Percentiles rank a stretch among this genome's conserved stretches.
These are phyloP conservation scores for Scalesia atractyloides DNA, from an alignment of 129 eudicot genomes.

Conservation along the genomic window DNA sequence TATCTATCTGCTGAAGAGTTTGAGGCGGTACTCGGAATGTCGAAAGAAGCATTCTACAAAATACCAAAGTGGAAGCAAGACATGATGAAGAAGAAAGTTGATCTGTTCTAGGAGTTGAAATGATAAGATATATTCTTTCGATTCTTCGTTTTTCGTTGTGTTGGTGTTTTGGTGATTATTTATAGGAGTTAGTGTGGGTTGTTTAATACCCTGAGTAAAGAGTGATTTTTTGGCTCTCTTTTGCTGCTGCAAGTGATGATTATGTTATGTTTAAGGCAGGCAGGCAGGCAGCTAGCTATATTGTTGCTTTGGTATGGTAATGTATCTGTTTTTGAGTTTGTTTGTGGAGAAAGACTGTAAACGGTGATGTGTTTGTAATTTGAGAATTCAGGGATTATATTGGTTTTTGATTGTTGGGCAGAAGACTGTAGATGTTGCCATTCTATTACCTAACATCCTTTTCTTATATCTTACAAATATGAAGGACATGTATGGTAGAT, in stretches of 20 bases:
- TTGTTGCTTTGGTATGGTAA: conserved; percentile 28
- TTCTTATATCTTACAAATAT: no score
- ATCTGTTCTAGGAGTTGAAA: conserved; percentile 58
- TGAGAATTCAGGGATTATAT: conserved; percentile 31
- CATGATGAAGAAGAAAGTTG: conserved; percentile 79
- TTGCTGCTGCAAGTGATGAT: conserved; percentile 30
- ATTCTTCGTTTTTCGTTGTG: conserved; percentile 22
- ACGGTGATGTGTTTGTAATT: conserved; percentile 32
- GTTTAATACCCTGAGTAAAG: conserved; percentile 46
- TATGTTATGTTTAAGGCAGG: conserved; percentile 7
- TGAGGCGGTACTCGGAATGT: conserved; percentile 52
- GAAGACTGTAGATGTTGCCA: no score
- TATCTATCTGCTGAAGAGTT: conserved; percentile 80
- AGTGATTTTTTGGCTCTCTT: conserved; percentile 50
- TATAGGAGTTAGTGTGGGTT: conserved; percentile 40
- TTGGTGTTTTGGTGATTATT: conserved; percentile 31
- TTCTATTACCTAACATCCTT: no score
- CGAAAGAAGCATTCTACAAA: conserved; percentile 76
- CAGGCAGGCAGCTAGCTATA: background rate
- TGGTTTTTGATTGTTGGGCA: background rate
- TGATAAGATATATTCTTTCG: conserved; percentile 23
- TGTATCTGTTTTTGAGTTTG: conserved; percentile 38
- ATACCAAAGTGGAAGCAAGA: conserved; percentile 95
- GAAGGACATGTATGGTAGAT: no score
- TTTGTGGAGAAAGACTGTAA: conserved; percentile 39